Conservation (phyloP, 768 basidiomycete species). For the Rickenella mellea region DNA sequence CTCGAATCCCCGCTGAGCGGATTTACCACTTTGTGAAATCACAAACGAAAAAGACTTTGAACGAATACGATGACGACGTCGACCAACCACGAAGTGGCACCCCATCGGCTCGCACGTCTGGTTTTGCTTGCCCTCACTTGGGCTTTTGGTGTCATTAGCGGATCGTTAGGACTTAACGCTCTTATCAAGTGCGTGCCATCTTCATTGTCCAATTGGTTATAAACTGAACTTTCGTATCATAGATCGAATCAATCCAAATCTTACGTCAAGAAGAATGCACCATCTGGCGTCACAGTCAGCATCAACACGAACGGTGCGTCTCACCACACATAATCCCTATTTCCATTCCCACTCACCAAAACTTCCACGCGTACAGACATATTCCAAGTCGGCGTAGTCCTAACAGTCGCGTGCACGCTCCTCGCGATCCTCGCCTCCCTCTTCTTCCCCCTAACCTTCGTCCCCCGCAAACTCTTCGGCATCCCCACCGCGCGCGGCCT, state of each 20-base stretch:
- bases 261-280: not conserved
- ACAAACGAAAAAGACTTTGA: too few relatives aligned
- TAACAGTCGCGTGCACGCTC: constrained; percentile 25
- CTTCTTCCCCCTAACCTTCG: constrained; percentile 16
- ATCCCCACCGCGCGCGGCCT: constrained; percentile 19
- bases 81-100: too few relatives aligned
- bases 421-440: constrained; percentile 21
- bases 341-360: not conserved
- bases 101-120: too few relatives aligned
- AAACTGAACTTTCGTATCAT: not conserved
- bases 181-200: constrained; percentile 18
- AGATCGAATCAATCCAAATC: constrained; percentile 3
- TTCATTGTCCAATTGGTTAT: not conserved
- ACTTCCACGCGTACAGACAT: constrained; percentile 25
- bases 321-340: not conserved
- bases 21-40: too few relatives aligned
- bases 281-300: not conserved
- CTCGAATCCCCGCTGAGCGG: too few relatives aligned
- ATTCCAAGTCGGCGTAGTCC: constrained; percentile 26
- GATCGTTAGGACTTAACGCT: constrained; percentile 21
- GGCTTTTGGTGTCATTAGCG: constrained; percentile 19
- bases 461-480: constrained; percentile 9
- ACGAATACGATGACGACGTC: too few relatives aligned
- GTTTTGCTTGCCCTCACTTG: constrained; percentile 18
- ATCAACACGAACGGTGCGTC: constrained; percentile 1